Evolutionary conservation across 805 yeast species (phyloP).

Genomic region (Starmerella stellata): DNA sequence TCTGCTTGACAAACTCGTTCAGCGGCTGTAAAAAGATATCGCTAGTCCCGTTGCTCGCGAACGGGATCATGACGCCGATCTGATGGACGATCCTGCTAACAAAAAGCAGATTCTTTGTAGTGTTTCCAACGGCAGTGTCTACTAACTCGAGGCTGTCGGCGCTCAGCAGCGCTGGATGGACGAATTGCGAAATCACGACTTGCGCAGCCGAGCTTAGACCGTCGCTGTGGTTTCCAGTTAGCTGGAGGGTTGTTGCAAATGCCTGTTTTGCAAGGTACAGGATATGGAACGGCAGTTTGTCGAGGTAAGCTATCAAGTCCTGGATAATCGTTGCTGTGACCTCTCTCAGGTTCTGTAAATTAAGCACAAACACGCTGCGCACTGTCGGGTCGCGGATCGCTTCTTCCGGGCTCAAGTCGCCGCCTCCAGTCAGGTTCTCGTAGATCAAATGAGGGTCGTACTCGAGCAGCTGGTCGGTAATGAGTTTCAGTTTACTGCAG

Average conservation of each 20-base stretch:
- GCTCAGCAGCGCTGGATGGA: constrained; percentile 24
- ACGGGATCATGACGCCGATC: constrained; percentile 48
- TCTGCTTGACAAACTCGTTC: constrained; percentile 47
- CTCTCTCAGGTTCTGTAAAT: constrained; percentile 60
- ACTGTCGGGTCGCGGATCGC: constrained; percentile 74
- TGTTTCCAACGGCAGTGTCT: constrained; percentile 24
- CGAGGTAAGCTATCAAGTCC: constrained; percentile 30
- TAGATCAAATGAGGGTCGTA: constrained; percentile 46
- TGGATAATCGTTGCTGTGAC: constrained; percentile 43
- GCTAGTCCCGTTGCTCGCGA: constrained; percentile 27
- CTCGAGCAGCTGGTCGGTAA: constrained; percentile 42
- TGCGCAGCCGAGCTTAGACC: constrained; percentile 53
- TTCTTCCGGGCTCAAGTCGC: constrained; percentile 32
- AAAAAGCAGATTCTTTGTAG: constrained; percentile 35
- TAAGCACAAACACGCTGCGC: constrained; percentile 47
- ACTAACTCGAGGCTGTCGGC: constrained; percentile 35
- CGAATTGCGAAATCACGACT: constrained; percentile 23
- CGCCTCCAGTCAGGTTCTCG: constrained; percentile 20
- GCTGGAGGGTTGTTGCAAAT: constrained; percentile 14
- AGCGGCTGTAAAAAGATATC: constrained; percentile 62
- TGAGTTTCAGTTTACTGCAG: constrained; percentile 19
- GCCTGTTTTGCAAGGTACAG: constrained; percentile 36
- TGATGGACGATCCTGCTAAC: constrained; percentile 46
- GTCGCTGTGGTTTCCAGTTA: constrained; percentile 26
- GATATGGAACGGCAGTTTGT: constrained; percentile 36